Conservation (phyloP, 202 grass and related monocot genomes). For the Sporobolus alterniflorus region DNA sequence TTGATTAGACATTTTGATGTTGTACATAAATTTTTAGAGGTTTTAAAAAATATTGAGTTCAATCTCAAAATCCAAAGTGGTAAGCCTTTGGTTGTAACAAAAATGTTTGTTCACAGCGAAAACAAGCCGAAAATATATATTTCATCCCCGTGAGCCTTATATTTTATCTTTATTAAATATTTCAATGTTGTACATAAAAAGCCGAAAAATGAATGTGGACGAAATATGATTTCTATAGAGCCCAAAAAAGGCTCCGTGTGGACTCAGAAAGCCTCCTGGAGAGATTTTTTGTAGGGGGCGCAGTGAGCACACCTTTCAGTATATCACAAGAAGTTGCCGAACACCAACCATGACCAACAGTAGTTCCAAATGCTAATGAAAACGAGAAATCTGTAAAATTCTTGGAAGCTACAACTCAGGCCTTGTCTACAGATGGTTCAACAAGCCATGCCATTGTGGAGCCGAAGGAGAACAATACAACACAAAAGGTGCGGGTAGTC, state of each 20-base stretch:
- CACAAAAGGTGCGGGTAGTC: slow-evolving; percentile 44
- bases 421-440: not conserved
- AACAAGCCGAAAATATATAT: no score
- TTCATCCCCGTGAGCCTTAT: no score
- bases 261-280: slow-evolving; percentile 96
- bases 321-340: slow-evolving; percentile 55
- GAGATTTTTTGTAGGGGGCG: slow-evolving; percentile 67
- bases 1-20: no score
- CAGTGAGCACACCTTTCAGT: slow-evolving; percentile 62
- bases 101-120: no score
- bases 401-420: not conserved
- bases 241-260: slow-evolving; percentile 50
- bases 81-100: no score
- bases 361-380: slow-evolving; percentile 26
- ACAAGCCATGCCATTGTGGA: not conserved
- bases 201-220: slow-evolving; percentile 43
- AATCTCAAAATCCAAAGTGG: no score
- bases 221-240: slow-evolving; percentile 19
- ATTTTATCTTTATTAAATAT: no score
- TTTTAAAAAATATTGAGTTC: no score
- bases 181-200: no score
- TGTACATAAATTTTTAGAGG: no score
- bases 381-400: not conserved
- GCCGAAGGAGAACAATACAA: slow-evolving; percentile 16
- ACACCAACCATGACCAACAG: slow-evolving; percentile 33